Evolutionary conservation across 257 asterid species (phyloP).

Genomic region (Fraxinus quadrangulata): DNA sequence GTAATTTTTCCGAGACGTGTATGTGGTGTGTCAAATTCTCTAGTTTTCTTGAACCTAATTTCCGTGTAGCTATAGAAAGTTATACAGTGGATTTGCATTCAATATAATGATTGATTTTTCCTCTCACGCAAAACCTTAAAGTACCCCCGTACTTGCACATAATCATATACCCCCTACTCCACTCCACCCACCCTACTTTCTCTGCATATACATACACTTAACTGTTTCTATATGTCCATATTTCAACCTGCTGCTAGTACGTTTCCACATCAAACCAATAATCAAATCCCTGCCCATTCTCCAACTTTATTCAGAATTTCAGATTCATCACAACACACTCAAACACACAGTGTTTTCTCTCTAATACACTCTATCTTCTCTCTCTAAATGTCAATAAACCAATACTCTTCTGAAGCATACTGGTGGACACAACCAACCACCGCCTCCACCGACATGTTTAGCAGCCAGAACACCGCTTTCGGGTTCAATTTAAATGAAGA

Average conservation of each 20-base stretch:
- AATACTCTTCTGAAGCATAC: background rate
- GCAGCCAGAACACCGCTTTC: background rate
- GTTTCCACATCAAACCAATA: background rate
- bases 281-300: background rate
- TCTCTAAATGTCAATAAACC: background rate
- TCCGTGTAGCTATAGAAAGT: constrained; percentile 45
- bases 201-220: background rate
- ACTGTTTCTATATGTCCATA: no score
- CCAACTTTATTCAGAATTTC: background rate
- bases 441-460: background rate
- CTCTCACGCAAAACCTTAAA: constrained; percentile 73
- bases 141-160: constrained; percentile 21
- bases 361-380: background rate
- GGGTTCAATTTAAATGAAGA: background rate
- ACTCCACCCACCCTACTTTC: background rate
- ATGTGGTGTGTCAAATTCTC: no score
- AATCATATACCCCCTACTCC: background rate
- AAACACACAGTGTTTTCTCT: background rate
- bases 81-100: constrained; percentile 49
- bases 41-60: constrained; percentile 27
- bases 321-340: background rate
- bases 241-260: background rate
- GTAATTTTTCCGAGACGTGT: background rate
- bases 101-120: constrained; percentile 68
- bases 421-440: background rate